Evolutionary conservation across 2,329 filamentous ascomycete species (phyloP), one percentile per base, ranked within the genome.

Genomic region (Beauveria medogensis): DNA sequence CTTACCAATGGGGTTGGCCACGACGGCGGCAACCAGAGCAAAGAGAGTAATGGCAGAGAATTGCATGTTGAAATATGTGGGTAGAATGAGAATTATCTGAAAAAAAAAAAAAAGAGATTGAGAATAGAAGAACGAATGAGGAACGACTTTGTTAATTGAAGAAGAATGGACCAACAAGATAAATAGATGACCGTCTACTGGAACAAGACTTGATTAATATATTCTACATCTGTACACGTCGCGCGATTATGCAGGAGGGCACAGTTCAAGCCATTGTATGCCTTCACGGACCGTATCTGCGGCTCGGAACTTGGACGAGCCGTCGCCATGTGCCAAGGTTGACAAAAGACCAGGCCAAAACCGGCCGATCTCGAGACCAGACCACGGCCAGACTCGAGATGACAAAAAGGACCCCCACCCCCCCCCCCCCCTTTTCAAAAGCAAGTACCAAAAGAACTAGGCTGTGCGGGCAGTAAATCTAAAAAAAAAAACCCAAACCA

Each of bases 51-150:
- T 64, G 64, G 77, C 63, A 62, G 77, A 75, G 77, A 78, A 79
- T 76, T 82, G 78, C 81, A 84, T 84, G 63, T 75, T 82, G 77
- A 73, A 34, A 12, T 12, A 47, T 9, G n/a, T 7, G 2, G 18
- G 22, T 26, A 10, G 12, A 34, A 63, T 65, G 58, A 65, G 70
- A 58, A 16, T 40, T 12, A 52, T 51, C 1, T 16, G n/a, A 37
- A 26, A 40, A 12, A 14, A 56, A n/a, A 47, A 18, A 34, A 22
- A 52, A 16, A 30, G 6, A 28, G 47, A 50, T 12, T 5, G 40
- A 43, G n/a, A n/a, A 52, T 22, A 16, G 50, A 52, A 37, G 28
- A 28, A 28, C 22, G 37, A 34, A 56, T 22, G 28, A 47, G 24
- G 18, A 34, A 51, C 24, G 43, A 50, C 9, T 14, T 34, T 43